These are phyloP conservation scores for Neofusicoccum sp. DNA, from an alignment of 2,329 filamentous ascomycete species.

Conservation along the genomic window DNA sequence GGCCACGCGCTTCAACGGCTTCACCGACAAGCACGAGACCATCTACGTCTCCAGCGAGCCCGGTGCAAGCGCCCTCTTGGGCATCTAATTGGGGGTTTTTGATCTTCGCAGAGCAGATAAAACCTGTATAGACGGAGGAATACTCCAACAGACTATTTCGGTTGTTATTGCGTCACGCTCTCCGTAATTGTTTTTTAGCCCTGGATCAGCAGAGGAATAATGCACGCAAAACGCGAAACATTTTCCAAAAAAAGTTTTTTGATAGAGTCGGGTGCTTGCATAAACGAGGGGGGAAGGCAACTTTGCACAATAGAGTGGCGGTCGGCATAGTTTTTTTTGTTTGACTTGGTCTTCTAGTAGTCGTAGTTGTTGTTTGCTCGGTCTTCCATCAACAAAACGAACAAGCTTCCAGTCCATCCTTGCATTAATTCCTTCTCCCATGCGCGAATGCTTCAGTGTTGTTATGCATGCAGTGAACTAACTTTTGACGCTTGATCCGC, in stretches of 20 bases:
- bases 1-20: constrained; percentile 96
- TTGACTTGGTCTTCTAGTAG: background rate
- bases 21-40: constrained; percentile 86
- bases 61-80: constrained; percentile 72
- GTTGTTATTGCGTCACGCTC: background rate
- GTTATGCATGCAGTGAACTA: background rate
- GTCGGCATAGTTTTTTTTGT: background rate
- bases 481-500: too few relatives aligned
- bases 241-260: background rate
- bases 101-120: background rate
- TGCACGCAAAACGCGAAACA: background rate
- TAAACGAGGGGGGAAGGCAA: background rate
- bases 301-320: background rate
- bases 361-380: background rate
- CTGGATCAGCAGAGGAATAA: background rate
- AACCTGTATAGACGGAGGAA: constrained; percentile 5
- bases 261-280: background rate
- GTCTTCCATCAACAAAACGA: background rate
- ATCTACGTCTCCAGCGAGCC: constrained; percentile 95
- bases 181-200: background rate
- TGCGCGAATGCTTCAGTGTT: background rate
- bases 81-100: constrained; percentile 7
- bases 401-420: background rate
- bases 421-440: background rate
- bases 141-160: background rate